Conservation (phyloP, 441 rosid species). For the Adansonia madagascariensis region DNA sequence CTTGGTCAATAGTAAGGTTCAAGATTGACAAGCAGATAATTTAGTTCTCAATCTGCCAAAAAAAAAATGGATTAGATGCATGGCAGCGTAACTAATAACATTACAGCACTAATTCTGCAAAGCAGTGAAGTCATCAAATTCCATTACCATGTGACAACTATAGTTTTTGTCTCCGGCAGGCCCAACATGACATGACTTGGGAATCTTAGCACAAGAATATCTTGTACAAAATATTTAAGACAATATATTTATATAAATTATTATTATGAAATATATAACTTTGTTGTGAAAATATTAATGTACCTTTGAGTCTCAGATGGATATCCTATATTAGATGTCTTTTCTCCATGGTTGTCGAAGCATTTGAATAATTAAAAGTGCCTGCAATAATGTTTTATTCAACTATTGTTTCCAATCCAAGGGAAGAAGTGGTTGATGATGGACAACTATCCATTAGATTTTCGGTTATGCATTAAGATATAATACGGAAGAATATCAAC, state of each 20-base stretch:
- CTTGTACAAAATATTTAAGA: neutral
- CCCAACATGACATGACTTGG: constrained; percentile 25
- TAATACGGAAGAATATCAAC: too few relatives aligned
- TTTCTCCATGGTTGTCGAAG: neutral
- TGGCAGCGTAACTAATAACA: neutral
- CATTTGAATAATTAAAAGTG: neutral
- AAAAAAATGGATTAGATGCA: neutral
- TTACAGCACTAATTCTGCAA: neutral
- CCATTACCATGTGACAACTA: constrained; percentile 7
- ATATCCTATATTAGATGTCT: neutral
- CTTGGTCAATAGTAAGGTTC: too few relatives aligned
- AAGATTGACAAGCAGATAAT: neutral
- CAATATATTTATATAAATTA: neutral
- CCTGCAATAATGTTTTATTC: neutral
- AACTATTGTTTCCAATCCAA: too few relatives aligned
- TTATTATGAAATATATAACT: neutral
- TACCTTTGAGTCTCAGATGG: neutral
- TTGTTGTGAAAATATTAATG: neutral
- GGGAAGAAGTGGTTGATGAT: too few relatives aligned
- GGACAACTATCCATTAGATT: too few relatives aligned
- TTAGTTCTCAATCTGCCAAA: neutral
- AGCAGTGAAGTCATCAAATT: neutral
- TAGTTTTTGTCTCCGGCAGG: constrained; percentile 15
- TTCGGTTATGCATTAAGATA: too few relatives aligned
- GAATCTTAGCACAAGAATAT: constrained; percentile 17